Conservation (phyloP, 768 basidiomycete species). For the Auricularia sp. region DNA sequence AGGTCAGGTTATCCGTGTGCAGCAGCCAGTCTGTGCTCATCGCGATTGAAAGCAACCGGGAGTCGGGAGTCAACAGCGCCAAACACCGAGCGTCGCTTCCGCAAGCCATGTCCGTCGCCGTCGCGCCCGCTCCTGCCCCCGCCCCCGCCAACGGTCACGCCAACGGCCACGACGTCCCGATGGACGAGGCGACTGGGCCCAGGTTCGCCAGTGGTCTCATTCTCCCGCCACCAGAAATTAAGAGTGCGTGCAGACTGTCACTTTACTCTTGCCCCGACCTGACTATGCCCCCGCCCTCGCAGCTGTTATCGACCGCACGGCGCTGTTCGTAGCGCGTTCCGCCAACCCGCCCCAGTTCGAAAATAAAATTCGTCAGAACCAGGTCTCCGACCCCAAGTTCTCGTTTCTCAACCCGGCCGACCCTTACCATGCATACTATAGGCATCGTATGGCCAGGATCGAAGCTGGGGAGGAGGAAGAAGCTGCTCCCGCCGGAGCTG, state of each 20-base stretch:
- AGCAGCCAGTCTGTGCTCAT: neutral
- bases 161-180: conserved; percentile 29
- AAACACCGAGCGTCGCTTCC: neutral
- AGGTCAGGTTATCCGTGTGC: neutral
- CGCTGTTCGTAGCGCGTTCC: conserved; percentile 83
- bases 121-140: neutral
- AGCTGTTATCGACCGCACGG: conserved; percentile 96
- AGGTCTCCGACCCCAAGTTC: conserved; percentile 95
- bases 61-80: neutral
- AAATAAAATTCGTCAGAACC: conserved; percentile 93
- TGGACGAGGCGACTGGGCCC: conserved; percentile 25
- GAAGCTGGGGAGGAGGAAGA: conserved; percentile 56
- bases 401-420: conserved; percentile 95
- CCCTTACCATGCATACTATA: conserved; percentile 98
- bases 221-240: conserved; percentile 91
- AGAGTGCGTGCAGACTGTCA: conserved; percentile 43
- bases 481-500: conserved; percentile 35
- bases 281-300: neutral
- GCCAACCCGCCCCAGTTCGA: conserved; percentile 89
- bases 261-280: conserved; percentile 8
- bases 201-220: conserved; percentile 81
- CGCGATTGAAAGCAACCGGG: neutral
- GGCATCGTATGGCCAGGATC: conserved; percentile 79
- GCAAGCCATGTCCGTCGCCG: conserved; percentile 1
- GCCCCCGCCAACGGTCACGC: conserved; percentile 20